Conservation (phyloP, 306 rosid species). For the Fagus crenata region DNA sequence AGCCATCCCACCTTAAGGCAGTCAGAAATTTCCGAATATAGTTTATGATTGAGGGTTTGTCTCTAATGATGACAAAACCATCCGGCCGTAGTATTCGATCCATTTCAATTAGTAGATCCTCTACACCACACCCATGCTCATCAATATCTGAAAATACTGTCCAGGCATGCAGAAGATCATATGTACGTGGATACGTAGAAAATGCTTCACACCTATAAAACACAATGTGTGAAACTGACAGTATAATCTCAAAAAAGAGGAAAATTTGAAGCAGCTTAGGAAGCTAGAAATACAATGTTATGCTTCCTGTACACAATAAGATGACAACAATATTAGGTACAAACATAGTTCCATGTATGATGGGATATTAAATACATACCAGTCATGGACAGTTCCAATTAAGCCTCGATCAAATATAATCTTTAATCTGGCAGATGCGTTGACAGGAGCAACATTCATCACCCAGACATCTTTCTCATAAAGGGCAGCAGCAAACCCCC, state of each 20-base stretch:
- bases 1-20: slow-evolving; percentile 61
- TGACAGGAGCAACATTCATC: slow-evolving; percentile 60
- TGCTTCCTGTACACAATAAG: not conserved
- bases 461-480: slow-evolving; percentile 54
- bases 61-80: slow-evolving; percentile 67
- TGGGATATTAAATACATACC: slow-evolving; percentile 35
- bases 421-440: slow-evolving; percentile 46
- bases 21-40: slow-evolving; percentile 45
- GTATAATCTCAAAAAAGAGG: slow-evolving; percentile 1
- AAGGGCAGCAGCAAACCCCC: slow-evolving; percentile 65
- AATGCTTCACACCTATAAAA: slow-evolving; percentile 63
- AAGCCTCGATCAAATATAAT: slow-evolving; percentile 61
- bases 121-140: slow-evolving; percentile 49
- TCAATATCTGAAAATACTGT: slow-evolving; percentile 50
- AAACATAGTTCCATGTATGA: not conserved
- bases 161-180: slow-evolving; percentile 69
- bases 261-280: not conserved
- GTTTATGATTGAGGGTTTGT: slow-evolving; percentile 45
- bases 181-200: slow-evolving; percentile 67
- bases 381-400: slow-evolving; percentile 62
- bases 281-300: not conserved
- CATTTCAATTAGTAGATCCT: slow-evolving; percentile 61
- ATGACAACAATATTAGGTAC: not conserved
- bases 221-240: not conserved
- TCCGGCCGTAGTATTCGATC: slow-evolving; percentile 59